Conservation (phyloP, 1,284 basidiomycete species). For the Sanguinoderma infundibulare region DNA sequence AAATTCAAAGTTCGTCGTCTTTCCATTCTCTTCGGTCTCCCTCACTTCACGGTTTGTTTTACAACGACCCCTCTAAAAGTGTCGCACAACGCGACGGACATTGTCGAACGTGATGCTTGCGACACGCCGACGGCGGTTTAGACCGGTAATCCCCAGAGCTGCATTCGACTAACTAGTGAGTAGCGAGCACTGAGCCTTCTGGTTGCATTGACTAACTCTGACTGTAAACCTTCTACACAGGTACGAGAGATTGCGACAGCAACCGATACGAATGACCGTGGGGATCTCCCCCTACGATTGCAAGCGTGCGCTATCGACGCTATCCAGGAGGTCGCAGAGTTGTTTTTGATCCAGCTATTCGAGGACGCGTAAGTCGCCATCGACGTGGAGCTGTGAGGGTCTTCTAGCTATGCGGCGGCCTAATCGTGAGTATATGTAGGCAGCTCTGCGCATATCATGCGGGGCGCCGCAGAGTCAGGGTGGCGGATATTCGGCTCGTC, state of each 20-base stretch:
- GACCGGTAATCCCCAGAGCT: background rate
- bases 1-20: background rate
- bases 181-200: too few relatives aligned
- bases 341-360: slow-evolving; percentile 91
- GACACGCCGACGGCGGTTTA: background rate
- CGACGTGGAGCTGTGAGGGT: background rate
- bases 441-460: background rate
- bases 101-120: background rate
- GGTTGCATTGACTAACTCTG: background rate
- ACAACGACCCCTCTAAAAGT: background rate
- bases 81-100: background rate
- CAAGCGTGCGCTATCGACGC: slow-evolving; percentile 90
- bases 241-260: slow-evolving; percentile 95
- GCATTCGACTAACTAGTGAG: background rate
- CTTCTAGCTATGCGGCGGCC: background rate
- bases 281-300: slow-evolving; percentile 78
- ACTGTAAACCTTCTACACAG: too few relatives aligned
- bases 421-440: background rate
- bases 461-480: background rate
- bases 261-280: slow-evolving; percentile 72
- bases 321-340: slow-evolving; percentile 93
- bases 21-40: background rate
- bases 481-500: background rate
- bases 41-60: background rate
- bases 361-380: slow-evolving; percentile 89